Percentiles rank a stretch among this genome's conserved stretches.
These are phyloP conservation scores for Punica granatum DNA, from an alignment of 345 rosid genomes.

Conservation along the genomic window DNA sequence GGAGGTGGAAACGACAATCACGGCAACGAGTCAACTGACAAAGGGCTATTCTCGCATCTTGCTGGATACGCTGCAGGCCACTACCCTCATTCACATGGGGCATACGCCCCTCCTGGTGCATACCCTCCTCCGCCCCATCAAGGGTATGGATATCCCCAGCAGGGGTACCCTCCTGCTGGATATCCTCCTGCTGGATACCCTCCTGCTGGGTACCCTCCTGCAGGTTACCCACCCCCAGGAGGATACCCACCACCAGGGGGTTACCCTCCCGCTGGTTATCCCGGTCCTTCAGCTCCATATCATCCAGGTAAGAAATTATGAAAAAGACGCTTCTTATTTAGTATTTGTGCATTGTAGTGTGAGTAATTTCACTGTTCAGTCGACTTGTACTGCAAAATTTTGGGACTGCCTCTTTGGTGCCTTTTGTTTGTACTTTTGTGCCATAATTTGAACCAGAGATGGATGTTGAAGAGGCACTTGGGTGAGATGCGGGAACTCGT, in stretches of 20 bases:
- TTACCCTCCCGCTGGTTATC: conserved; percentile 38
- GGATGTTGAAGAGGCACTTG: background rate
- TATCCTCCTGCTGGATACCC: conserved; percentile 41
- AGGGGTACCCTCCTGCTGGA: conserved; percentile 44
- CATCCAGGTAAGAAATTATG: conserved; percentile 20
- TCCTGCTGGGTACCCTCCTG: conserved; percentile 17
- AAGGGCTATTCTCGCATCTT: conserved; percentile 57
- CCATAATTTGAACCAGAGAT: background rate
- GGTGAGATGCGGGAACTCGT: background rate
- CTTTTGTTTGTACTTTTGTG: background rate
- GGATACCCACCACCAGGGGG: conserved; percentile 30
- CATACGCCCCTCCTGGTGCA: conserved; percentile 38
- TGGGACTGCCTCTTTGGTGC: too few relatives aligned
- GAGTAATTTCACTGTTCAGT: too few relatives aligned
- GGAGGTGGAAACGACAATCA: conserved; percentile 41
- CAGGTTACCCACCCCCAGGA: conserved; percentile 15
- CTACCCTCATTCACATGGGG: conserved; percentile 23
- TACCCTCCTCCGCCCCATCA: conserved; percentile 34
- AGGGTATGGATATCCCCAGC: conserved; percentile 12
- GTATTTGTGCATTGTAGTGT: too few relatives aligned
- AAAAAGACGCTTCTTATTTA: background rate
- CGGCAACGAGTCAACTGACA: conserved; percentile 36
- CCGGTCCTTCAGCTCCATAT: conserved; percentile 31
- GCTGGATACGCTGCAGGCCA: conserved; percentile 58
- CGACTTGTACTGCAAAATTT: too few relatives aligned